phyloP scores from a whole-genome alignment of 257 asterid genomes.

The Solanum chiquidenum region DNA sequence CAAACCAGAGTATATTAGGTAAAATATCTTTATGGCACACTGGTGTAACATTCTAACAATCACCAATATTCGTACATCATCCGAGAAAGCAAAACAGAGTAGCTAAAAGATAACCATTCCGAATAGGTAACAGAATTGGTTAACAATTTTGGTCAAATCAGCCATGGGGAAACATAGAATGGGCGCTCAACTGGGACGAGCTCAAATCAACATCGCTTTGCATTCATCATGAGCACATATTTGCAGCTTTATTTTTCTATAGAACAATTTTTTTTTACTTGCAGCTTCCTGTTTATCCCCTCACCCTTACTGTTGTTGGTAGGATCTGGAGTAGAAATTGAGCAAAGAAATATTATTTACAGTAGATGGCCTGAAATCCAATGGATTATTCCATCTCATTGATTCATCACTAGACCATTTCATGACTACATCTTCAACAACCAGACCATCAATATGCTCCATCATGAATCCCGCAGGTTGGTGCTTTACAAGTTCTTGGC shows the following conservation, averaged over 20 bases:
- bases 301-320: conserved; percentile 5
- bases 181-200: neutral
- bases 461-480: conserved; percentile 74
- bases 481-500: conserved; percentile 72
- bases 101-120: neutral
- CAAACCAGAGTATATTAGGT: neutral
- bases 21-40: neutral
- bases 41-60: neutral
- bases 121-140: neutral
- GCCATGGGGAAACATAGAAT: neutral
- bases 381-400: conserved; percentile 70
- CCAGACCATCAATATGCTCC: conserved; percentile 82
- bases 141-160: neutral
- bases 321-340: conserved; percentile 53
- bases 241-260: neutral
- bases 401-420: conserved; percentile 35
- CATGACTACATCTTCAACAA: conserved; percentile 52
- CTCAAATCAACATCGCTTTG: neutral
- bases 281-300: neutral
- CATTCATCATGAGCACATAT: neutral
- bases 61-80: neutral
- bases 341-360: conserved; percentile 54
- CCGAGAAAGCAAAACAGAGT: neutral
- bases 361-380: conserved; percentile 71
- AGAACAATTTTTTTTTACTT: neutral